Base-by-base conservation (phyloP, 2,329 filamentous ascomycete genomes). In the Trichothecium sympodiale region DNA sequence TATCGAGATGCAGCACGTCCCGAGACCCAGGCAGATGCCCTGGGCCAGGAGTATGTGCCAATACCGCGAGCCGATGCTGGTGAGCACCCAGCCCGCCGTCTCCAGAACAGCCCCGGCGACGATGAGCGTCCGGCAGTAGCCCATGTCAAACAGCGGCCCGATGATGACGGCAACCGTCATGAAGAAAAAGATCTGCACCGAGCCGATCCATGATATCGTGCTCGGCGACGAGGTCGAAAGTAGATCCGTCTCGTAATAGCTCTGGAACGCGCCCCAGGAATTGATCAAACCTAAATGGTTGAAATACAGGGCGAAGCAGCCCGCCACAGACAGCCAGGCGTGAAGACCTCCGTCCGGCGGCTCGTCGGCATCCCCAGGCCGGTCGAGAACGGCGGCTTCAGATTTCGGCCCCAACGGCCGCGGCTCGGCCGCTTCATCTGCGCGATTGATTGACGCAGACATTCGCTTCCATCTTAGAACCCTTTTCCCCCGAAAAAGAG, bases 261-360 rank as follows among this genome's bases (percentile, higher is more conserved):
- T 59, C 42, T 67, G 61, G 47, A 60, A 68, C 2, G 63, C 60
- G 26, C 63, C 64, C 35, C 61, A 67, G n/a, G 52, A 57, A 45
- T 62, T 65, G 37, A 65, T 51, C 13, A 59, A 42, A n/a, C 56
- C 55, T 34, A 36, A 28, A 17, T 30, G 26, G 23, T 36, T 36
- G 28, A 30, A 36, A 14, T 31, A 36, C 2, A 36, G 29, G n/a
- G 20, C 16, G n/a, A 20, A 31, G 12, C 27, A 31, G 14, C 34
- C 34, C 14, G 28, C 28, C 14, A 36, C 34, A n/a, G 29, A 28
- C 17, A 36, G 8, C 34, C 34, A 36, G 28, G 15, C 34, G 13
- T 18, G 10, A 1, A 36, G 20, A 17, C 34, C 34, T 5, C 34
- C 34, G 17, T 36, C 34, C 14, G 29, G n/a, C 12, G 17, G 16